A percentile compares a stretch with the other conserved stretches of the same genome.
Evolutionary conservation across 768 basidiomycete species (phyloP).

Genomic region (Xerocomellus dryophilus): DNA sequence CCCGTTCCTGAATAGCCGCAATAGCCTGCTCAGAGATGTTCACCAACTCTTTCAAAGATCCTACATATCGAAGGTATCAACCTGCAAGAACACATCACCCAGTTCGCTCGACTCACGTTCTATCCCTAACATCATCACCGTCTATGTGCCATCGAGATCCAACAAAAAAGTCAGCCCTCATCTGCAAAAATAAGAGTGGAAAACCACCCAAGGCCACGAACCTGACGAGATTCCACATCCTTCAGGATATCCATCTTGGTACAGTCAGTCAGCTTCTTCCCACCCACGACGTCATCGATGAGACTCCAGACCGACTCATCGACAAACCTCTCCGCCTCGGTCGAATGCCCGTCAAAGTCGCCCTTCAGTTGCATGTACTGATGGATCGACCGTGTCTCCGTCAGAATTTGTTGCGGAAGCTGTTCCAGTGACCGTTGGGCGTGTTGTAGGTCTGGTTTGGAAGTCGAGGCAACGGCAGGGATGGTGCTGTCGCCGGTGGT

Average conservation of each 20-base stretch:
- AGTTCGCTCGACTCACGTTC: conserved; percentile 37
- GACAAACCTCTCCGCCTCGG: conserved; percentile 1
- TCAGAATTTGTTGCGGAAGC: conserved; percentile 39
- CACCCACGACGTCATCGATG: conserved; percentile 40
- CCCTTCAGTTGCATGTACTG: conserved; percentile 39
- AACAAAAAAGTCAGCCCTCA: neutral
- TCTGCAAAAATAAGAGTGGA: neutral
- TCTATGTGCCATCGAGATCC: conserved; percentile 24
- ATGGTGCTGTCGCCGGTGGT: neutral
- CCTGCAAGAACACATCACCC: neutral
- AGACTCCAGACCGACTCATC: conserved; percentile 31
- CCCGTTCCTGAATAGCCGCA: conserved; percentile 29
- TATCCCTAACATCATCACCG: conserved; percentile 42
- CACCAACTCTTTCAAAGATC: conserved; percentile 33
- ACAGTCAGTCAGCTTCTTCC: conserved; percentile 30
- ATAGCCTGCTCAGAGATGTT: conserved; percentile 35
- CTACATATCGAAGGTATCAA: conserved; percentile 17
- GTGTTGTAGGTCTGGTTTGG: neutral
- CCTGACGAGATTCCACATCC: conserved; percentile 43
- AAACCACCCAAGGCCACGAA: conserved; percentile 17
- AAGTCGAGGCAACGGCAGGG: neutral
- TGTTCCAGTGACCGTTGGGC: conserved; percentile 35
- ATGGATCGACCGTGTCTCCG: conserved; percentile 38
- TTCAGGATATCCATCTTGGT: conserved; percentile 41
- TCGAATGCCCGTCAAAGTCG: conserved; percentile 8